These are phyloP conservation scores for Calonectria fujianensis DNA, from an alignment of 2,329 filamentous ascomycete species.

Conservation along the genomic window DNA sequence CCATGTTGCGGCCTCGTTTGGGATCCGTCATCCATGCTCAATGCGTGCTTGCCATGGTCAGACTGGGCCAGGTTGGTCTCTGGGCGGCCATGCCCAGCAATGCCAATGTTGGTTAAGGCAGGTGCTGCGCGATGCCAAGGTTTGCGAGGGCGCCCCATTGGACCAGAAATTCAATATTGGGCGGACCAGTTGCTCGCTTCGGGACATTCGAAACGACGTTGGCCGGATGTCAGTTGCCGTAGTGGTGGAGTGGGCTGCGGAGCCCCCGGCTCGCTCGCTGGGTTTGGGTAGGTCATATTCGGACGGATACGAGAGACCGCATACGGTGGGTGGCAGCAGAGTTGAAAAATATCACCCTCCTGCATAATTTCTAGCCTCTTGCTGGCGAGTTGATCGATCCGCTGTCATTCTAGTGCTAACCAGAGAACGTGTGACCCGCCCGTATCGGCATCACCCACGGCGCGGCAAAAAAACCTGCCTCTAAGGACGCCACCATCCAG, in stretches of 20 bases:
- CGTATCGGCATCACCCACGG: background rate
- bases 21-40: background rate
- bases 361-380: background rate
- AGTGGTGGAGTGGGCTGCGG: background rate
- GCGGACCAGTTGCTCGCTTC: background rate
- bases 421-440: background rate
- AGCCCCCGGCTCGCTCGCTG: background rate
- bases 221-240: conserved; percentile 17
- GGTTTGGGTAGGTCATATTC: background rate
- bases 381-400: background rate
- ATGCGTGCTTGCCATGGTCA: background rate
- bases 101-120: conserved; percentile 21
- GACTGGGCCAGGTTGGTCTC: background rate
- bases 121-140: background rate
- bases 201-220: background rate
- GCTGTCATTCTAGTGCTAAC: no score
- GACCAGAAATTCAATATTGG: background rate
- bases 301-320: conserved; percentile 11
- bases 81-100: background rate
- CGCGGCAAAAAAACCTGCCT: background rate
- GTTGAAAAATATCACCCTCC: conserved; percentile 4
- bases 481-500: background rate
- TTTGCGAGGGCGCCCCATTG: background rate
- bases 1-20: background rate
- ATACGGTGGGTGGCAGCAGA: background rate